These are phyloP conservation scores for Vanderwaltozyma verrucispora DNA, from an alignment of 805 yeast species.

Conservation along the genomic window DNA sequence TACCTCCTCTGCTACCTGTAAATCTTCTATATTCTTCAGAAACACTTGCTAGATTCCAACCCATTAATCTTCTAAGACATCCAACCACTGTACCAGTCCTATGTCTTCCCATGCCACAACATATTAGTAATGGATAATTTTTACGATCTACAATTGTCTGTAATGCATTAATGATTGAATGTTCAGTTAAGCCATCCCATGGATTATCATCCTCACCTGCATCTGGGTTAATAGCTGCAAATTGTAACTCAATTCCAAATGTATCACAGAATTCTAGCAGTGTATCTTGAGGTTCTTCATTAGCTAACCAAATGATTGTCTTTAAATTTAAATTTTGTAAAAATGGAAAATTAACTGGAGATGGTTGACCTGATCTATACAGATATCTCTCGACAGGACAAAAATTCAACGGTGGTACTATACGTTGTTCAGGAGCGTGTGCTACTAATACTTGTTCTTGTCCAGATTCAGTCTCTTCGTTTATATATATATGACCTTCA, in stretches of 20 bases:
- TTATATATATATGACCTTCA: slow-evolving; percentile 20
- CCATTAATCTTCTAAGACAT: slow-evolving; percentile 81
- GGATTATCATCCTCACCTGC: slow-evolving; percentile 67
- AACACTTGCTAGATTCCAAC: slow-evolving; percentile 94
- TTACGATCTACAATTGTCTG: slow-evolving; percentile 60
- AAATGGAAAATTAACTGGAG: slow-evolving; percentile 85
- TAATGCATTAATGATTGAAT: slow-evolving; percentile 68
- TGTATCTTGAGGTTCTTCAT: slow-evolving; percentile 89
- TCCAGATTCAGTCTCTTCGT: slow-evolving; percentile 27
- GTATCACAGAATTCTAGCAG: slow-evolving; percentile 72
- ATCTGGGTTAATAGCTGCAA: slow-evolving; percentile 73
- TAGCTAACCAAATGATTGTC: slow-evolving; percentile 88
- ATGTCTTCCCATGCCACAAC: slow-evolving; percentile 98
- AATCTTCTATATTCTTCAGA: slow-evolving; percentile 91
- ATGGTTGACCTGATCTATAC: slow-evolving; percentile 90
- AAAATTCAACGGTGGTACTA: slow-evolving; percentile 90
- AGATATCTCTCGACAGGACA: slow-evolving; percentile 86
- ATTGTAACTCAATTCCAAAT: slow-evolving; percentile 64
- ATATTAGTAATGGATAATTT: slow-evolving; percentile 79
- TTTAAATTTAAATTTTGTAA: slow-evolving; percentile 60
- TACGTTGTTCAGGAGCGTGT: slow-evolving; percentile 52
- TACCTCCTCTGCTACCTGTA: slow-evolving; percentile 86
- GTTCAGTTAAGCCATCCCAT: slow-evolving; percentile 90
- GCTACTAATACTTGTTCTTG: slow-evolving; percentile 26
- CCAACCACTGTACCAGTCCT: slow-evolving; percentile 96